These are phyloP conservation scores for Psilocybe subaeruginosa DNA, from an alignment of 768 basidiomycete genomes.

Conservation along the genomic window DNA sequence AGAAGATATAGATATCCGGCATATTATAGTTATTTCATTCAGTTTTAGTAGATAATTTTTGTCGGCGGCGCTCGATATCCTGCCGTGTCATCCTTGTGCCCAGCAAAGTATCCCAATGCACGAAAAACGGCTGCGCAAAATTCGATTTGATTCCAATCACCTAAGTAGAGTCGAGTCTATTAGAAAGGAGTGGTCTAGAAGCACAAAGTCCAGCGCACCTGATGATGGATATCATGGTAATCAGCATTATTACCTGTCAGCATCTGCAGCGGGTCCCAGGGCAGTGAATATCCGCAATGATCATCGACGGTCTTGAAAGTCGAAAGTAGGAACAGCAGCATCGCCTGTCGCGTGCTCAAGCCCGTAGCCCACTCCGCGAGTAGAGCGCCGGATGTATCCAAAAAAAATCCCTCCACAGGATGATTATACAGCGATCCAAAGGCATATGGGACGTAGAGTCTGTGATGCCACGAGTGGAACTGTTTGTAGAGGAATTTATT, in stretches of 20 bases:
- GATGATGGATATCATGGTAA: slow-evolving; percentile 98
- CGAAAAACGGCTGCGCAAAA: slow-evolving; percentile 94
- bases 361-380: slow-evolving; percentile 70
- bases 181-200: slow-evolving; percentile 1
- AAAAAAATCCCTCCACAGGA: slow-evolving; percentile 89
- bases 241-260: slow-evolving; percentile 89
- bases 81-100: slow-evolving; percentile 82
- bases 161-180: slow-evolving; percentile 30
- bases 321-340: slow-evolving; percentile 80
- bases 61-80: slow-evolving; percentile 59
- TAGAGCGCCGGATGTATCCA: slow-evolving; percentile 83
- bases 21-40: neutral
- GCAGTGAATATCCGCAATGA: slow-evolving; percentile 89
- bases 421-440: slow-evolving; percentile 98
- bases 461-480: slow-evolving; percentile 93
- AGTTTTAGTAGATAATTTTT: slow-evolving; percentile 32
- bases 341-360: slow-evolving; percentile 83
- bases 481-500: slow-evolving; percentile 91
- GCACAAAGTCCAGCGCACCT: slow-evolving; percentile 47
- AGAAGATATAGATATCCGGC: neutral
- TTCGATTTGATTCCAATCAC: slow-evolving; percentile 91
- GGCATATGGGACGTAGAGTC: slow-evolving; percentile 95
- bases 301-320: slow-evolving; percentile 95
- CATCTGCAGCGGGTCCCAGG: slow-evolving; percentile 91
- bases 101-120: slow-evolving; percentile 89